Conservation (phyloP, 805 yeast species). For the Metschnikowia sp. region DNA sequence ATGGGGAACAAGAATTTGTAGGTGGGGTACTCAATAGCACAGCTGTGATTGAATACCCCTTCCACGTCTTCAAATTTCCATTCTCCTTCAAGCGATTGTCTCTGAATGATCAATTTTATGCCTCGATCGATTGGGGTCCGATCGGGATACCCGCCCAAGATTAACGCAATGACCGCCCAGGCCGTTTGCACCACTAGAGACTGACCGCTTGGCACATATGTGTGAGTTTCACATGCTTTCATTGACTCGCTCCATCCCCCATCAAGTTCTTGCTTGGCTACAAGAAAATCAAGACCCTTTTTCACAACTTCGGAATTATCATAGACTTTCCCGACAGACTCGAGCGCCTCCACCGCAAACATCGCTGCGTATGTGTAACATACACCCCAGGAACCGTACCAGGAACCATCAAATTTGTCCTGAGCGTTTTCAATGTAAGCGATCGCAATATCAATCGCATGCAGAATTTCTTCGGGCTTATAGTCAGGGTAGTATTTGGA, state of each 20-base stretch:
- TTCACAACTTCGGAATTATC: conserved; percentile 57
- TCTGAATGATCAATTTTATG: conserved; percentile 53
- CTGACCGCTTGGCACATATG: conserved; percentile 62
- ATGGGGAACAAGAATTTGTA: conserved; percentile 86
- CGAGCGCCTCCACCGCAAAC: conserved; percentile 95
- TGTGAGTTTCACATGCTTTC: conserved; percentile 79
- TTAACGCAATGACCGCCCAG: conserved; percentile 83
- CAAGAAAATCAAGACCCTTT: conserved; percentile 82
- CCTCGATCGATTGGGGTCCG: conserved; percentile 60
- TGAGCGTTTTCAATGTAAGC: conserved; percentile 69
- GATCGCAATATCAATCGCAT: conserved; percentile 73
- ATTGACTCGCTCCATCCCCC: conserved; percentile 99
- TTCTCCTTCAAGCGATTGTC: conserved; percentile 76
- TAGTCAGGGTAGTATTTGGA: conserved; percentile 60
- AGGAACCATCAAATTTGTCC: conserved; percentile 70
- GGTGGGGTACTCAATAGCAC: conserved; percentile 95
- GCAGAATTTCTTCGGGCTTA: conserved; percentile 57
- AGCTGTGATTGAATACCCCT: conserved; percentile 89
- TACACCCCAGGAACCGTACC: conserved; percentile 99
- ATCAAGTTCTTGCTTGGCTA: conserved; percentile 69
- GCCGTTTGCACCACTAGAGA: conserved; percentile 86
- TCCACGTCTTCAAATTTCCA: conserved; percentile 84
- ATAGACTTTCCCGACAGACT: conserved; percentile 64
- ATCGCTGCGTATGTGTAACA: conserved; percentile 94
- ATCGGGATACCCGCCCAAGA: conserved; percentile 80